These are phyloP conservation scores for Cytauxzoon felis DNA, from an alignment of 169 alveolate genomes.

Conservation along the genomic window DNA sequence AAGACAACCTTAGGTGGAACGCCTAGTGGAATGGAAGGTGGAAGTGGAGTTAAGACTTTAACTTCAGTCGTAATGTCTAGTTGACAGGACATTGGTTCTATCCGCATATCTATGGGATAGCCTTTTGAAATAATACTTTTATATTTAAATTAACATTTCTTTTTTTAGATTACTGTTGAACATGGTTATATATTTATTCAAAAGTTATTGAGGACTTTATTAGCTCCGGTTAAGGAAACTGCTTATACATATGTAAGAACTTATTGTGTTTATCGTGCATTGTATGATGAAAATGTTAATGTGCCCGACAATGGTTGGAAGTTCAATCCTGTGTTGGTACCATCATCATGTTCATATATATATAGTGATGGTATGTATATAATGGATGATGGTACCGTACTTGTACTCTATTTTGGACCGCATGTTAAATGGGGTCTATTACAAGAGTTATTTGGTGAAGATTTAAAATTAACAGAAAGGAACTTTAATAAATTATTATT, in stretches of 20 bases:
- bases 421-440: constrained; percentile 52
- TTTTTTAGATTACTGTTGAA: too few species aligned
- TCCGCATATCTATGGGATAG: too few species aligned
- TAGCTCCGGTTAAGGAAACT: constrained; percentile 50
- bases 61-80: too few species aligned
- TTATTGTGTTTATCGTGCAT: constrained; percentile 48
- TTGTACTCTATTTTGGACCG: constrained; percentile 75
- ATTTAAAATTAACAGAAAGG: constrained; percentile 11
- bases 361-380: constrained; percentile 78
- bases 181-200: neutral
- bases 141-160: too few species aligned
- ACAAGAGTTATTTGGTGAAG: constrained; percentile 54
- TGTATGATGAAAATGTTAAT: constrained; percentile 5
- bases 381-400: constrained; percentile 72
- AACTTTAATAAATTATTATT: constrained; percentile 10
- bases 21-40: too few species aligned
- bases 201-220: constrained; percentile 40
- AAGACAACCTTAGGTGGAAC: too few species aligned
- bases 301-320: constrained; percentile 43
- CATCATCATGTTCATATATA: constrained; percentile 68
- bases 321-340: constrained; percentile 31
- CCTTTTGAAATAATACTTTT: too few species aligned
- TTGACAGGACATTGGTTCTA: too few species aligned
- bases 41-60: too few species aligned
- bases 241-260: constrained; percentile 41